Base-by-base conservation (phyloP, 768 basidiomycete species). In the Tylopilus plumbeoviolaceoides region DNA sequence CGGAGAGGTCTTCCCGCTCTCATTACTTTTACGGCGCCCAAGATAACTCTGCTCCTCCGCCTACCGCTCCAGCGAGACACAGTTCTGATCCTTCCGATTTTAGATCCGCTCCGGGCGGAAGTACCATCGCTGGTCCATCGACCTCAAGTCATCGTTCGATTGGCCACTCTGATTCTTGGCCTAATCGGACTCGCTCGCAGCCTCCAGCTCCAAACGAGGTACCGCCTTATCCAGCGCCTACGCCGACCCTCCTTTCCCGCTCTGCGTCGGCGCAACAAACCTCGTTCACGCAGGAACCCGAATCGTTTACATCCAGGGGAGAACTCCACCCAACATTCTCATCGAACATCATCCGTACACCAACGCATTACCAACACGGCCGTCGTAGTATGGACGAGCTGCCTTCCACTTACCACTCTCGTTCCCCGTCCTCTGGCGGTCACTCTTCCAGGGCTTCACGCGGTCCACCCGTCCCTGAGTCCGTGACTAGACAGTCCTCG, bases 251-350 rank as follows among this genome's bases (percentile, higher is more conserved):
- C 17, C 5, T 47, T 17, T 48, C 14, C 18, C 65, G 55, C 12
- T 53, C 58, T 20, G 28, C 53, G 18, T 59, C 59, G 38, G 42
- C 6, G 14, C 59, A 59, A 18, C 63, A 54, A 17, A 12, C 53
- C 12, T 0, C 48, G 21, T 56, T 65, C 47, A 60, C 60, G 10
- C 59, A 59, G 31, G 64, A 70, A 47, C 68, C 67, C 1, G 77
- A 80, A 50, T 72, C 74, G 4, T 87, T 77, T 59, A 85, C 78
- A 0, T 63, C 78, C 7, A 72, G 71, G 51, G 70, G 64, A 18
- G 78, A 81, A 14, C 78, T 88, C 17, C 79, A 82, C 41, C 74
- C 84, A 1, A 88, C 88, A 1, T 90, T 89, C 59, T 83, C 84
- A 2, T 61, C 79, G n/a, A 80, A 72, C 50, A 84, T 87, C 64